A percentile compares a stretch with the other conserved stretches of the same genome.
Conservation (phyloP, 139 green algal genomes). For the Chlamydomonas sp. region DNA sequence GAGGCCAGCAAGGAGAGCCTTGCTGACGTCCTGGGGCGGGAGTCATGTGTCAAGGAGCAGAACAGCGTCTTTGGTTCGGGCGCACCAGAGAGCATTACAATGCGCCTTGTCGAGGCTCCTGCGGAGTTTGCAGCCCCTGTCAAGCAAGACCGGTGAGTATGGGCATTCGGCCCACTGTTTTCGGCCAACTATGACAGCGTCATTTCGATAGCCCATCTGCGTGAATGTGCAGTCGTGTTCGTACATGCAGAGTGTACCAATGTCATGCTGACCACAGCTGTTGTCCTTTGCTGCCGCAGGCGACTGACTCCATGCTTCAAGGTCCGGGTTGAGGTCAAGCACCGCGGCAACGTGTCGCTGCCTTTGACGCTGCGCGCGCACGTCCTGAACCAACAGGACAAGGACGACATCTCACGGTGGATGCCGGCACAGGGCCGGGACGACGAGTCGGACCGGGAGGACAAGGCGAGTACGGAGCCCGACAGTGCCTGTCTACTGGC, state of each 20-base stretch:
- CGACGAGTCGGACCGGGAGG: not conserved
- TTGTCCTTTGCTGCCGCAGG: conserved; percentile 35
- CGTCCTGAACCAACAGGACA: conserved; percentile 67
- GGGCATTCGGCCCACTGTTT: not conserved
- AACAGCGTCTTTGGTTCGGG: conserved; percentile 39
- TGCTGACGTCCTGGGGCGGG: conserved; percentile 21
- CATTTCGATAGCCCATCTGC: not conserved
- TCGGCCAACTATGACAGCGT: not conserved
- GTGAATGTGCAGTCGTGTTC: not conserved
- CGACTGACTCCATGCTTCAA: conserved; percentile 68
- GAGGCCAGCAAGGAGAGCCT: conserved; percentile 33
- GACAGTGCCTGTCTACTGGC: not conserved
- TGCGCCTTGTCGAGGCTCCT: conserved; percentile 67
- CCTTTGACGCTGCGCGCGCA: conserved; percentile 65
- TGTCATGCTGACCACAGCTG: not conserved
- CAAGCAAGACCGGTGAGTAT: conserved; percentile 70
- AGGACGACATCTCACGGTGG: conserved; percentile 66
- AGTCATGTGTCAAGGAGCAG: conserved; percentile 27
- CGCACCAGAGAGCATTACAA: conserved; percentile 45
- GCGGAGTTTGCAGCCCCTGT: conserved; percentile 72
- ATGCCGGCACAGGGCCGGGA: conserved; percentile 46
- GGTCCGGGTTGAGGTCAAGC: conserved; percentile 61
- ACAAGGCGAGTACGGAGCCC: not conserved
- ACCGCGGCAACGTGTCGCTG: conserved; percentile 47
- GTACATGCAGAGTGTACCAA: not conserved